A percentile compares a stretch with the other conserved stretches of the same genome.
These are phyloP conservation scores for Talaromyces sp. DNA, from an alignment of 2,329 filamentous ascomycete species.

Conservation along the genomic window DNA sequence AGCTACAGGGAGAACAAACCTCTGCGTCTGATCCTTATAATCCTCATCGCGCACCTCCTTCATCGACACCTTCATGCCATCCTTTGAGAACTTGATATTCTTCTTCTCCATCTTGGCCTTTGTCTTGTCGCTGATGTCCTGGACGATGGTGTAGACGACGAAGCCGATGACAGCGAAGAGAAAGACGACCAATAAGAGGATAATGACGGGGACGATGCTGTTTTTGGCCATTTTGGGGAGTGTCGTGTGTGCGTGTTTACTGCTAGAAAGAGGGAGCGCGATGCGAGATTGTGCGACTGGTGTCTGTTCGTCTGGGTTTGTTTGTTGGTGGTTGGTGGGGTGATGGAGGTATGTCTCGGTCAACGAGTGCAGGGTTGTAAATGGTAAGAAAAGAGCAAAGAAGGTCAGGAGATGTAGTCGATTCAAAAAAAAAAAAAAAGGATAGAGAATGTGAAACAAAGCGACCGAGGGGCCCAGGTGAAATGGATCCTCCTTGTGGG, in stretches of 20 bases:
- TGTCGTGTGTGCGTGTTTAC: slow-evolving; percentile 23
- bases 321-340: neutral
- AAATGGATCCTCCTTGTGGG: neutral
- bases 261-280: neutral
- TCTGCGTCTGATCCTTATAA: slow-evolving; percentile 60
- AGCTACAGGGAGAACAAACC: slow-evolving; percentile 29
- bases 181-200: slow-evolving; percentile 54
- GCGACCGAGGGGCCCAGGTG: neutral
- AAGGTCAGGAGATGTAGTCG: neutral
- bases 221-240: slow-evolving; percentile 18
- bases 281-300: neutral
- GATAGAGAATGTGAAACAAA: neutral
- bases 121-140: slow-evolving; percentile 57
- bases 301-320: neutral
- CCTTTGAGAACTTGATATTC: slow-evolving; percentile 58
- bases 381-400: neutral
- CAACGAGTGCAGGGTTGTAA: neutral
- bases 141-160: slow-evolving; percentile 56
- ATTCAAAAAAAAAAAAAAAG: neutral
- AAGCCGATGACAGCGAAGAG: slow-evolving; percentile 54
- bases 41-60: slow-evolving; percentile 57
- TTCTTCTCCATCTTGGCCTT: slow-evolving; percentile 62
- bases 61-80: slow-evolving; percentile 60
- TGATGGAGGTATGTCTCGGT: neutral
- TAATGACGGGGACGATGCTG: slow-evolving; percentile 51